Evolutionary conservation across 192 early-diverging fungal species (phyloP).

Genomic region (Backusella circina): DNA sequence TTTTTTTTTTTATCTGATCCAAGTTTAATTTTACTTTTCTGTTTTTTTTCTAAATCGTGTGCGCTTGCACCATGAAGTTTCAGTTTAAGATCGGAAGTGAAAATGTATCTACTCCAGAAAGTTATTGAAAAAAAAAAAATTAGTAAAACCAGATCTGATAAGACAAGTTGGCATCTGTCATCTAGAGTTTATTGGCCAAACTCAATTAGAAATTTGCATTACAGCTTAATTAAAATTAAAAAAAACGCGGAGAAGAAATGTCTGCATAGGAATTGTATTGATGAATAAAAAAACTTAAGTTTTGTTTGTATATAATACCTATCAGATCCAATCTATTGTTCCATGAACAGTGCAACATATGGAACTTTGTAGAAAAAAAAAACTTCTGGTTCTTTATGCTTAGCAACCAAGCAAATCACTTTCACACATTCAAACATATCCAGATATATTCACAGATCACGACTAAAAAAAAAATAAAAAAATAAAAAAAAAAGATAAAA

Average conservation of each 20-base stretch:
- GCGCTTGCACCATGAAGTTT: background rate
- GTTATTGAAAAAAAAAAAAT: background rate
- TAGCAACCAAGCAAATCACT: too few species aligned
- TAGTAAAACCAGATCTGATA: background rate
- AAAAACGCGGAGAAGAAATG: background rate
- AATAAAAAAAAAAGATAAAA: background rate
- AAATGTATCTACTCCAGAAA: background rate
- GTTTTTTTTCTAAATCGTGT: too few species aligned
- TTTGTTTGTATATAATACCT: background rate
- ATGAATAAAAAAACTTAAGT: background rate
- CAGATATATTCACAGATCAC: background rate
- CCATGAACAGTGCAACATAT: background rate
- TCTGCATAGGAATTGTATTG: background rate
- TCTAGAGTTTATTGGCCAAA: background rate
- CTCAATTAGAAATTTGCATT: background rate
- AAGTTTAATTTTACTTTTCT: background rate
- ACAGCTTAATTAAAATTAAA: background rate
- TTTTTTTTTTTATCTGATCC: background rate
- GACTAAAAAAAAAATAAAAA: constrained; percentile 7
- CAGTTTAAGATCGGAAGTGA: background rate
- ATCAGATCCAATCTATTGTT: background rate
- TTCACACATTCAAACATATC: background rate
- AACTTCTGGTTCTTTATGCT: too few species aligned
- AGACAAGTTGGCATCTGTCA: background rate
- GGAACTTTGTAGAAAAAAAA: background rate